Conservation (phyloP, 73 alveolate species). For the Symbiodinium natans region DNA sequence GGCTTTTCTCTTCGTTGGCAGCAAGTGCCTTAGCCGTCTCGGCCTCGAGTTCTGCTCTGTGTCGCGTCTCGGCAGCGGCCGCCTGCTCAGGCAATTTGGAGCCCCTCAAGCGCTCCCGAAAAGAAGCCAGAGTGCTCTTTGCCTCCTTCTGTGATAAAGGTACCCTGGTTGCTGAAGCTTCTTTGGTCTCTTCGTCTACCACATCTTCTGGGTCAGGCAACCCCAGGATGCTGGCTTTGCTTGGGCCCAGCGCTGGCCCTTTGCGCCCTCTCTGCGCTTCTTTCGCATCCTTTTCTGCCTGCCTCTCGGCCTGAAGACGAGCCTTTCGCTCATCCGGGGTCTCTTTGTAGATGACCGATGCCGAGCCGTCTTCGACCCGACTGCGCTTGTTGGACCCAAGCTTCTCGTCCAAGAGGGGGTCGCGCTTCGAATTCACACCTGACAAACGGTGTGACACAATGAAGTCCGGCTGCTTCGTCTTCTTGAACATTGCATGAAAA, state of each 20-base stretch:
- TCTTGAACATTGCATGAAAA: conserved; percentile 43
- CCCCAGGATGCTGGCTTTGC: conserved; percentile 81
- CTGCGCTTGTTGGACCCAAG: conserved; percentile 76
- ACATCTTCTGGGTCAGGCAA: conserved; percentile 20
- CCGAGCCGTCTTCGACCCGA: conserved; percentile 65
- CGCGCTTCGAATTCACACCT: conserved; percentile 64
- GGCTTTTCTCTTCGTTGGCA: not conserved
- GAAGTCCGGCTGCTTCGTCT: conserved; percentile 63
- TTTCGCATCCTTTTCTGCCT: conserved; percentile 74
- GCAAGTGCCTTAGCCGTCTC: conserved; percentile 82
- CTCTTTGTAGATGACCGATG: conserved; percentile 87
- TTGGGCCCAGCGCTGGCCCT: conserved; percentile 48
- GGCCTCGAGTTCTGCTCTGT: conserved; percentile 35
- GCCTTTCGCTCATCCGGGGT: conserved; percentile 57
- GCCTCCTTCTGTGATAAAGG: not conserved
- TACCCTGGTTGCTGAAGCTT: not conserved
- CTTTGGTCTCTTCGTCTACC: not conserved
- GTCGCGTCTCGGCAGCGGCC: conserved; percentile 74
- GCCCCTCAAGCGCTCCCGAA: conserved; percentile 27
- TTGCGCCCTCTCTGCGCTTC: conserved; percentile 23
- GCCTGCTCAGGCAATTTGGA: conserved; percentile 89
- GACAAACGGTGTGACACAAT: conserved; percentile 63
- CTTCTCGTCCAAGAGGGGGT: conserved; percentile 86
- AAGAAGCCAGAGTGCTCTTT: not conserved
- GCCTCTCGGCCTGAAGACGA: conserved; percentile 53